Evolutionary conservation across 306 rosid species (phyloP), one percentile per base, ranked within the genome.

Genomic region (Vigna hirtella): DNA sequence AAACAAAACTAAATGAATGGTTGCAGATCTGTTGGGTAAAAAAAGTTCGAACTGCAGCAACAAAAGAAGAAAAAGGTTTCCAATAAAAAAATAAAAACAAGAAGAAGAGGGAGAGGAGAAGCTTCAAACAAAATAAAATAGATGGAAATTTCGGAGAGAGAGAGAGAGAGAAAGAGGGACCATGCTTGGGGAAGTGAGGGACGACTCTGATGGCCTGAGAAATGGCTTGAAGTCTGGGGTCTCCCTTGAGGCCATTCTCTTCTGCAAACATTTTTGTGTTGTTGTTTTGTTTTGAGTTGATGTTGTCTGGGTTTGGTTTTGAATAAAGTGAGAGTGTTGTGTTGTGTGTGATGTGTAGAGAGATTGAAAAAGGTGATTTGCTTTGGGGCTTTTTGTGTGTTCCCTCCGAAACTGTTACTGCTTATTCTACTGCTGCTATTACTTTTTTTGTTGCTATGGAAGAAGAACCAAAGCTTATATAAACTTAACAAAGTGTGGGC

Each of bases 191-290:
- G 72, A 96, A 96, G 94, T 96, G 91, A 81, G 99, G 99, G 13
- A 96, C 93, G 3, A 96, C 99, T 87, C 94, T 86, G 77, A 96
- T 96, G 79, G 98, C 92, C 81, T 90, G 85, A 7, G 96, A 88
- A 40, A 93, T 96, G 45, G 88, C 93, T 86, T 90, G 93, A 30
- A 96, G 89, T 85, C 98, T 89, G 1, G 99, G 99, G 92, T 96
- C 99, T 52, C 99, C 99, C 77, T 85, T 91, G 0, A 96, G 88
- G 32, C 99, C 99, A 85, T 96, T 96, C 81, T 96, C 97, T 48
- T 87, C 91, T 0, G 99, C 99, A 74, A 96, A 96, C 99, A 95
- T 95, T 80, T 53, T 83, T 8, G 7, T 32, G 38, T 0, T 28
- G 38, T 12, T 22, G 9, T 56, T 7, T 9, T 18, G 64, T 40